phyloP scores from a whole-genome alignment of 768 basidiomycete species.

The Tulasnella sp. region DNA sequence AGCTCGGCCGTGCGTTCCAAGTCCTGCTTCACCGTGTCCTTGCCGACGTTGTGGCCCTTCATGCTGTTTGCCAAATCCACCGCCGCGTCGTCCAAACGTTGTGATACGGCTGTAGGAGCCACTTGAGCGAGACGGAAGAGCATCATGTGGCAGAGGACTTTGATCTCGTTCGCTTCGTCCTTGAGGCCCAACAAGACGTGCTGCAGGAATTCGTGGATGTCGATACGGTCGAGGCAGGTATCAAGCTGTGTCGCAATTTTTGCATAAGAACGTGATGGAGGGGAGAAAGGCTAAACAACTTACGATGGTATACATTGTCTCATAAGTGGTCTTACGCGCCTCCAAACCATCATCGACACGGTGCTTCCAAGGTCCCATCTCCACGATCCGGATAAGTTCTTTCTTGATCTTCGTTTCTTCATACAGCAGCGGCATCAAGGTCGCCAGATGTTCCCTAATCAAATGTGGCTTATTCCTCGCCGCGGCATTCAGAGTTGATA shows the following conservation, averaged over 20 bases:
- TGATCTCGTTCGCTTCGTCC: conserved; percentile 93
- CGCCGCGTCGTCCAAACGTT: conserved; percentile 72
- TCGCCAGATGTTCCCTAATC: conserved; percentile 66
- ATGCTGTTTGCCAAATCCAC: conserved; percentile 78
- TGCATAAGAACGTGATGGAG: not conserved
- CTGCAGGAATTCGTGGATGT: conserved; percentile 71
- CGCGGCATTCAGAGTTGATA: conserved; percentile 87
- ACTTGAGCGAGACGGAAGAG: conserved; percentile 81
- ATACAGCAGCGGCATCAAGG: conserved; percentile 73
- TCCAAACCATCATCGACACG: conserved; percentile 96
- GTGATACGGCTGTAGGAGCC: conserved; percentile 69
- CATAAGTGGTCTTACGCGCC: conserved; percentile 91
- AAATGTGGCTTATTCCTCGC: conserved; percentile 91
- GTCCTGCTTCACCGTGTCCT: conserved; percentile 94
- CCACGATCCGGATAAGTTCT: conserved; percentile 74
- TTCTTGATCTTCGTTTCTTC: conserved; percentile 70
- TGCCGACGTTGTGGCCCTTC: conserved; percentile 77
- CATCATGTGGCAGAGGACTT: conserved; percentile 92
- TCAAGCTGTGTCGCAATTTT: conserved; percentile 46
- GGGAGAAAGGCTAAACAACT: conserved; percentile 22
- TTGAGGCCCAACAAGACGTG: conserved; percentile 70
- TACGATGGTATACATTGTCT: conserved; percentile 91
- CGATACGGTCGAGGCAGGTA: conserved; percentile 79
- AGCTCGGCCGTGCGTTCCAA: conserved; percentile 79
- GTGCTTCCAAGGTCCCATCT: conserved; percentile 96